Base-by-base conservation (phyloP, 164 flowering plant genomes). In the Nymphaea colorata region DNA sequence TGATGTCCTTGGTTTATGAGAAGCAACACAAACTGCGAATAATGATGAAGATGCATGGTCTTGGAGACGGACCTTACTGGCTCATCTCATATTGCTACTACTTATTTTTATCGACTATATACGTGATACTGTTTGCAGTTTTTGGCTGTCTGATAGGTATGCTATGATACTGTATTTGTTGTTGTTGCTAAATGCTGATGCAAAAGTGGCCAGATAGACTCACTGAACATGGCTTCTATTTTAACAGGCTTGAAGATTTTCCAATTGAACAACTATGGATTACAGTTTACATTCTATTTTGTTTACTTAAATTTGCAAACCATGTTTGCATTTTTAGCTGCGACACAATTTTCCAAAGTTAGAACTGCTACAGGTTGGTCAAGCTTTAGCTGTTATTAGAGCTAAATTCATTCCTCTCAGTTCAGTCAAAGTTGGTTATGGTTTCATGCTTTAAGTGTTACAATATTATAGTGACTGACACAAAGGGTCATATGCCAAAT, bases 271-370 rank as follows among this genome's bases (percentile, higher is more conserved):
- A 85, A 80, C 77, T 87, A 86, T 82, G 79, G 85, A 82, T 82
- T 95, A 83, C 99, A 92, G 62, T 80, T 87, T 66, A 90, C 80
- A 42, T 88, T 91, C 72, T 94, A 81, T 68, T 84, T 94, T 77
- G 65, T 90, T 70, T 91, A 81, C 65, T 77, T 86, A 73, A 91
- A 87, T 78, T 76, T 94, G 81, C 96, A 90, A 87, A 76, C 90
- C 66, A 72, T 92, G 10, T 11, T 82, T 51, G 96, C 98, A 18
- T 94, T 94, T 79, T 84, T 91, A 25, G 78, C 73, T 2, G 85
- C 97, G 68, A 76, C 82, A 53, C 10, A 83, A 51, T 90, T 91
- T 75, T 82, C 86, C 55, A 77, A 82, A 51, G 76, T 80, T 44
- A 84, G 76, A 78, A 88, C 87, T 67, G 89, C 89, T 51, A 64